Evolutionary conservation across 108 stramenopile species (phyloP).

Genomic region (Fistulifera pelliculosa): DNA sequence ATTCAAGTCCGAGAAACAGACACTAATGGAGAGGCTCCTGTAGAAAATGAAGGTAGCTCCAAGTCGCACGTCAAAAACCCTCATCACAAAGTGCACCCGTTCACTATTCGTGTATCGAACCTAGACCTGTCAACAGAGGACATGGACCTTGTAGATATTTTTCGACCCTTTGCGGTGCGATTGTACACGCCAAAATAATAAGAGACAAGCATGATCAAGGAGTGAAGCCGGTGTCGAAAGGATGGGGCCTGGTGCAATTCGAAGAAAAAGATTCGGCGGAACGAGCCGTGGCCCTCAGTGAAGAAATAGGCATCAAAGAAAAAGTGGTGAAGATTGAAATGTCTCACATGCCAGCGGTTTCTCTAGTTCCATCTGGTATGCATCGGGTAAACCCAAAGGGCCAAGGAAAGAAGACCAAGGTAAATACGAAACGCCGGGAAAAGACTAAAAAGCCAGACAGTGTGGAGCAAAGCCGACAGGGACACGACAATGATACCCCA

Average conservation of each 20-base stretch:
- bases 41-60: no score
- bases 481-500: no score
- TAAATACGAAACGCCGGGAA: conserved; percentile 37
- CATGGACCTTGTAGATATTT: conserved; percentile 78
- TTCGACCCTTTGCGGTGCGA: conserved; percentile 53
- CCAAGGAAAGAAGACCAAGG: conserved; percentile 58
- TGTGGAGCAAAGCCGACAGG: no score
- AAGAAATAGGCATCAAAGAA: conserved; percentile 54
- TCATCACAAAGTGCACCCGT: conserved; percentile 78
- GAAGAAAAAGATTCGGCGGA: conserved; percentile 74
- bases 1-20: no score
- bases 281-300: conserved; percentile 55
- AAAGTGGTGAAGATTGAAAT: conserved; percentile 55
- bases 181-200: conserved; percentile 78
- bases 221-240: conserved; percentile 48
- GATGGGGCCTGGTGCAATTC: conserved; percentile 80
- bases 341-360: conserved; percentile 72
- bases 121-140: conserved; percentile 58
- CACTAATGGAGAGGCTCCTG: not conserved
- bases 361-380: conserved; percentile 68
- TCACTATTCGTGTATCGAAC: conserved; percentile 73
- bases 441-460: no score
- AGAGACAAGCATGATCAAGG: conserved; percentile 65
- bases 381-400: conserved; percentile 76
- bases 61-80: not conserved